Base-by-base conservation (phyloP, 1,284 basidiomycete genomes). In the Apiotrichum laibachii region DNA sequence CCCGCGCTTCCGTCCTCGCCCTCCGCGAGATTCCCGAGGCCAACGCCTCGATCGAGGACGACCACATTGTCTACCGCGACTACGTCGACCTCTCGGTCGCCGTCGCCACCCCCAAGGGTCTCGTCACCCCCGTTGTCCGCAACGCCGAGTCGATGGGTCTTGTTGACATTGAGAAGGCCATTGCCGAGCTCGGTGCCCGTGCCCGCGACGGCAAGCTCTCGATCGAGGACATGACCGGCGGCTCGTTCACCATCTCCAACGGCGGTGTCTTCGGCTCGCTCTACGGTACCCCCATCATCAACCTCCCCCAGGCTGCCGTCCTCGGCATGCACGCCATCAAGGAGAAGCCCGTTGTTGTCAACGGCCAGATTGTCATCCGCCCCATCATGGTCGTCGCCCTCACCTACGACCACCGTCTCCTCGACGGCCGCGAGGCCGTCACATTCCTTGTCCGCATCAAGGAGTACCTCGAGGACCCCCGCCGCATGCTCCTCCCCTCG, bases 211-310 rank as follows among this genome's bases (percentile, higher is more conserved):
- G 89, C 76, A 97, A 98, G 81, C 85, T 99, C 54, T 88, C 90
- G 34, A 84, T 99, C 60, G 96, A 99, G 77, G 92, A 95, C 77
- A 94, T 95, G 95, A 84, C 91, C 46, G 96, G 95, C 57, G 94
- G 95, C 54, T 88, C 91, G 22, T 98, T 99, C 84, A 99, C 95
- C 70, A 98, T 99, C 79, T 98, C 95, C 56, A 99, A 99, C 77
- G 96, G 96, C 52, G 96, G 95, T 71, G 95, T 99, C 74, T 99
- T 99, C 72, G 95, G 95, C 57, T 96, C 92, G 55, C 82, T 98
- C 50, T 97, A 89, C 75, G 95, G 95, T 53, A 99, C 95, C 40
- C 95, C 95, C 53, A 94, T 93, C 77, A 94, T 99, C 81, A 99
- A 98, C 83, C 82, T 95, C 58, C 95, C 95, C 21, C 95, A 98